Evolutionary conservation across 2,329 filamentous ascomycete genomes (phyloP), one percentile per base, ranked within the genome.

Genomic region (Colletotrichum sp.): DNA sequence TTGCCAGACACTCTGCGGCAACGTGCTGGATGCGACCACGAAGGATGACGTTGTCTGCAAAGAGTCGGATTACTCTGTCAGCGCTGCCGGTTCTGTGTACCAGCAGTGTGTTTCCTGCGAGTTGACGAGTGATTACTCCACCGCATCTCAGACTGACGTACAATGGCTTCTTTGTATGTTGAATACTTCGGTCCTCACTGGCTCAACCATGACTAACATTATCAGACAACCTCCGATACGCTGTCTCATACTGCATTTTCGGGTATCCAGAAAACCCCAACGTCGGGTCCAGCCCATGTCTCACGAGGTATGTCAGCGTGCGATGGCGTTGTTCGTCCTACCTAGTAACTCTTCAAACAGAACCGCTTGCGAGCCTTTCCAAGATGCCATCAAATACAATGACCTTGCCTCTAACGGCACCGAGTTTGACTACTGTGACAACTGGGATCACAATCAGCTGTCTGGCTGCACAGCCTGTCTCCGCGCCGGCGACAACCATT

Each of bases 141-240:
- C 79, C 8, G 80, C 83, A 21, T 86, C 85, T 16, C 78, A 87
- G 72, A 89, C 90, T 1, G 92, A 93, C 78, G 82, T 89, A 13
- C 85, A 91, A 77, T 88, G 86, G 77, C 83, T 88, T 67, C 82
- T 93, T 18, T 93, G 91, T 93, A 83, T 79, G 90, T 85, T 18
- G 24, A 24, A 2, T 18, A 26, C 12, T 10, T 43, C 9, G 38
- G 9, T 12, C 38, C 38, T n/a, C 5, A n/a, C n/a, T 6, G 7
- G 6, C 18, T 12, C 10, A 10, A 34, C 16, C 21, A 6, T 8
- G n/a, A 26, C 67, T 77, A 9, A 78, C 34, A 7, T 15, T 34
- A 34, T 6, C 52, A 92, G 91, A 92, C 77, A 93, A 93, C 78
- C 78, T 92, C 68, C 87, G 92, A 80, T 92, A 88, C 79, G 86